Base-by-base conservation (phyloP, 441 rosid genomes). In the Raphanus hybrid region DNA sequence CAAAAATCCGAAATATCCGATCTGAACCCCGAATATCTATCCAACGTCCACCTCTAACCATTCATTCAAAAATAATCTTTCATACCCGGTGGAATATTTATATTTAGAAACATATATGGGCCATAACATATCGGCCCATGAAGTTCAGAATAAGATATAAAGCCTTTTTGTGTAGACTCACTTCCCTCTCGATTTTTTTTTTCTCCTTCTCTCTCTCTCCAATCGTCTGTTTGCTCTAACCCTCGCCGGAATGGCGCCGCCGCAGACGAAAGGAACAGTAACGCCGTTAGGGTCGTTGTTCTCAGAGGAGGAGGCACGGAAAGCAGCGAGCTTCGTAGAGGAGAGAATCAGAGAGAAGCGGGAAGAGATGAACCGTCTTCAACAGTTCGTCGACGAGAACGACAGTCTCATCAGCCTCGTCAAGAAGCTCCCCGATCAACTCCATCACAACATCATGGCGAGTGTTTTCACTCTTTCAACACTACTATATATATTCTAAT, bases 361-460 rank as follows among this genome's bases (percentile, higher is more conserved):
- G 16, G 79, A 29, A 67, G 96, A 91, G 84, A 75, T 90, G 73
- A 82, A 78, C 57, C 82, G 71, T 34, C 65, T 89, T 34, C 84
- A 78, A 55, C 84, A 83, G 48, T 91, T 87, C 86, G 82, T 85
- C 70, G 80, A 89, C 73, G 96, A 92, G 34, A 95, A 92, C 83
- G 55, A 76, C 60, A 82, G 62, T 70, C 87, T 95, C 67, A 82
- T 88, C 57, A 85, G 80, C 83, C 91, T 86, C 71, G 83, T 95
- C 62, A 83, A 84, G 45, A 84, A 84, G 72, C 93, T 95, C 14
- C 99, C 96, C 63, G 89, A 92, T 14, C 85, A 92, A 64, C 97
- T 92, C 58, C 89, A 89, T 82, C 93, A 89, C 78, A 90, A 89
- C 64, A 74, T 92, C 73, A 91, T 91, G 97, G 96, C 71, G 81